These are phyloP conservation scores for Blastomyces parvus DNA, from an alignment of 2,329 filamentous ascomycete genomes.

Conservation along the genomic window DNA sequence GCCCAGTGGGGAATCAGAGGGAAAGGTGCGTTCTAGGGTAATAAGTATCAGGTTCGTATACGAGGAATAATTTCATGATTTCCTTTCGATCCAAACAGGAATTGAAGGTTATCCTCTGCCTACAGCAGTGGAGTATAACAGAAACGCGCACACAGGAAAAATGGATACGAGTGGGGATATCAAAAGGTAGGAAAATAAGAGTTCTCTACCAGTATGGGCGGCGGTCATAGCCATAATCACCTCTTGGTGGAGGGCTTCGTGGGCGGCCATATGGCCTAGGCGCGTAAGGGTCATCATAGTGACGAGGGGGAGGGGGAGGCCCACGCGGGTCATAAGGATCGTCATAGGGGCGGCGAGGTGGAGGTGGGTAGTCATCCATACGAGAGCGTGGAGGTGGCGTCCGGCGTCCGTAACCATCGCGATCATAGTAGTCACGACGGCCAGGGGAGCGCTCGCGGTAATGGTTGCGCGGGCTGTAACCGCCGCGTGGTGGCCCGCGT, in stretches of 20 bases:
- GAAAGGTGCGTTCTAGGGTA: slow-evolving; percentile 9
- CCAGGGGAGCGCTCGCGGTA: slow-evolving; percentile 80
- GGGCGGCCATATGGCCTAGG: slow-evolving; percentile 44
- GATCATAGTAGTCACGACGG: slow-evolving; percentile 77
- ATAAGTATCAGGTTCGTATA: slow-evolving; percentile 14
- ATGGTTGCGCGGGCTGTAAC: slow-evolving; percentile 73
- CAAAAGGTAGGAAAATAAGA: slow-evolving; percentile 13
- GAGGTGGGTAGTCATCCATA: slow-evolving; percentile 62
- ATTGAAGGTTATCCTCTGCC: neutral
- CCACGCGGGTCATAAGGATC: slow-evolving; percentile 49
- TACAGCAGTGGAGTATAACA: neutral
- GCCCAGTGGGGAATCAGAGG: neutral
- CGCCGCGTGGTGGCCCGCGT: slow-evolving; percentile 66
- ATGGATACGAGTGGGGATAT: slow-evolving; percentile 6
- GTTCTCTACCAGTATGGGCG: slow-evolving; percentile 37
- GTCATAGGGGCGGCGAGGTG: slow-evolving; percentile 48
- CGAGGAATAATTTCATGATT: slow-evolving; percentile 8
- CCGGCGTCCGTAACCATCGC: slow-evolving; percentile 65
- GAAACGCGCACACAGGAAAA: slow-evolving; percentile 7
- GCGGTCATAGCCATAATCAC: slow-evolving; percentile 36
- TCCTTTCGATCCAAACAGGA: slow-evolving; percentile 7
- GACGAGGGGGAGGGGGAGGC: slow-evolving; percentile 45
- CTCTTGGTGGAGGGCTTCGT: slow-evolving; percentile 29
- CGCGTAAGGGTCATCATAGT: slow-evolving; percentile 52
- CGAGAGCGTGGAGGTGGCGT: slow-evolving; percentile 57